Evolutionary conservation across 2,329 filamentous ascomycete genomes (phyloP).

Genomic region (Ascochyta fabae): DNA sequence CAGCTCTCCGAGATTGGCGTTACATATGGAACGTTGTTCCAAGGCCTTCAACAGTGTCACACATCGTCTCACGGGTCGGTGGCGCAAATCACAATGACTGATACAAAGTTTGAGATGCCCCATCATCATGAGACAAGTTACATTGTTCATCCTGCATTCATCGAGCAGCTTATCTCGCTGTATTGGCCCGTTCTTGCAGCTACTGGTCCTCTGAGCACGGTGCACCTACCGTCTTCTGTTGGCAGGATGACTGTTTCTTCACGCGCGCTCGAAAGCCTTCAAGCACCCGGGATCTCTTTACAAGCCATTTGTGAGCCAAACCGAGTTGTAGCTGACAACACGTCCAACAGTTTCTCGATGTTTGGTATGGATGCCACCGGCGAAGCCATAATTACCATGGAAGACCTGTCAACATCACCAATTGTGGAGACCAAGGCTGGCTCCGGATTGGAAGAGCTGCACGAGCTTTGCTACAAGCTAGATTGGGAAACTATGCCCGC

Average conservation of each 20-base stretch:
- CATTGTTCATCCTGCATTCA: slow-evolving; percentile 34
- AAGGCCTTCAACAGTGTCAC: slow-evolving; percentile 57
- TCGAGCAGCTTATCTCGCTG: slow-evolving; percentile 37
- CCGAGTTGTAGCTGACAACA: slow-evolving; percentile 9
- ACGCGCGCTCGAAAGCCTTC: slow-evolving; percentile 12
- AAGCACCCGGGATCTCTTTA: slow-evolving; percentile 12
- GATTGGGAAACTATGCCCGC: slow-evolving; percentile 27
- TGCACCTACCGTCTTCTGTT: slow-evolving; percentile 35
- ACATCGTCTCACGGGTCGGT: slow-evolving; percentile 45
- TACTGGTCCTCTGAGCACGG: slow-evolving; percentile 15
- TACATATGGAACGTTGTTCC: slow-evolving; percentile 60
- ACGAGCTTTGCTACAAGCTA: slow-evolving; percentile 40
- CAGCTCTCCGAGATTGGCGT: slow-evolving; percentile 56
- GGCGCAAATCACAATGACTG: slow-evolving; percentile 23
- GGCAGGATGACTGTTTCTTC: slow-evolving; percentile 29
- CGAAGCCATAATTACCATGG: slow-evolving; percentile 28
- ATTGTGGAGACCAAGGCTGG: slow-evolving; percentile 23
- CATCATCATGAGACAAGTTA: slow-evolving; percentile 33
- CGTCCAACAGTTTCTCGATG: slow-evolving; percentile 31
- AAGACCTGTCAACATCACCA: slow-evolving; percentile 31
- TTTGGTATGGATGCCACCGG: slow-evolving; percentile 24
- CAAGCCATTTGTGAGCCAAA: slow-evolving; percentile 25
- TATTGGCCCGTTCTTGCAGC: slow-evolving; percentile 38
- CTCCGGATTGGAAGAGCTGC: slow-evolving; percentile 6
- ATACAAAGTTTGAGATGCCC: slow-evolving; percentile 37